These are phyloP conservation scores for Musa itinerans DNA, from an alignment of 176 grass and related monocot species.

Conservation along the genomic window DNA sequence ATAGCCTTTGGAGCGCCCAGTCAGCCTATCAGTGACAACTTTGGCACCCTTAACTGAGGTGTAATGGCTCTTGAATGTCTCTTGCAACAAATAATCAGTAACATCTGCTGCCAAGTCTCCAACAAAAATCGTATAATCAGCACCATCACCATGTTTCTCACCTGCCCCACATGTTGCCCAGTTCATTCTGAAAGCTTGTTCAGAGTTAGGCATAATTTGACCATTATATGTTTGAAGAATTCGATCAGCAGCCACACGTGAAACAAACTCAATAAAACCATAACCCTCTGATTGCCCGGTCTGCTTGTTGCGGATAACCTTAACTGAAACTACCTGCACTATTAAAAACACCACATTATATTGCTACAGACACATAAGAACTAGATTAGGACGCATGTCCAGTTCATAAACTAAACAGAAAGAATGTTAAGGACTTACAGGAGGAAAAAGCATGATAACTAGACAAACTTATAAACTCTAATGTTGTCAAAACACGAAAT, in stretches of 20 bases:
- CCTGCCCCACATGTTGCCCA: constrained; percentile 74
- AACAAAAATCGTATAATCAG: constrained; percentile 88
- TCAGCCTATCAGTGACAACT: constrained; percentile 89
- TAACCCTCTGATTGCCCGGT: constrained; percentile 16
- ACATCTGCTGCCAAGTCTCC: constrained; percentile 95
- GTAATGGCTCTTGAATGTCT: constrained; percentile 78
- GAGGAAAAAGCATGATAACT: background rate
- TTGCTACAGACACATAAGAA: background rate
- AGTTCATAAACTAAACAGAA: background rate
- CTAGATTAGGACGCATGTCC: background rate
- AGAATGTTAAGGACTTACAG: background rate
- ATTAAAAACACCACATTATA: background rate
- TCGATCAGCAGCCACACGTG: background rate
- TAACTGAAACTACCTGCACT: constrained; percentile 10
- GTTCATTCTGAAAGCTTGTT: constrained; percentile 38
- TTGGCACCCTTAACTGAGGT: constrained; percentile 88
- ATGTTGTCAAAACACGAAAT: no score
- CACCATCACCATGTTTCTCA: constrained; percentile 75
- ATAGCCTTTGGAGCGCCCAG: constrained; percentile 88
- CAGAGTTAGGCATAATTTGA: constrained; percentile 17
- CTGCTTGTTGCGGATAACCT: constrained; percentile 14
- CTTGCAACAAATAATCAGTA: constrained; percentile 83
- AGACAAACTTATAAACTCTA: background rate
- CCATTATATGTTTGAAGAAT: constrained; percentile 17
- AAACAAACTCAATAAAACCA: constrained; percentile 21